Evolutionary conservation across 495 filamentous ascomycete species (phyloP), one percentile per base, ranked within the genome.

Genomic region (Xylaria bambusicola): DNA sequence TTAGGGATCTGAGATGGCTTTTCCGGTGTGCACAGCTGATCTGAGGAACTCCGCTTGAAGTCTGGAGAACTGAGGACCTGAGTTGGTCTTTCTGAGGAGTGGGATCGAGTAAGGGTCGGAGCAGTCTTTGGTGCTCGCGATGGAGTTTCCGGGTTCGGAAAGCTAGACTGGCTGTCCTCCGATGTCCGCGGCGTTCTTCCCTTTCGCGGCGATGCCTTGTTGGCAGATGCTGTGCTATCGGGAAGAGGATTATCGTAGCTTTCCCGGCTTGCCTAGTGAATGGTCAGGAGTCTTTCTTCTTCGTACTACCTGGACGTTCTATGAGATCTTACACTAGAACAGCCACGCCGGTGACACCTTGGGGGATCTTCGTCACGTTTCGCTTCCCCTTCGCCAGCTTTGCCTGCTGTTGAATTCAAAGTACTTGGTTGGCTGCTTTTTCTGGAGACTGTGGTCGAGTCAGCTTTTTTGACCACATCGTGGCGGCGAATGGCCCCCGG

Each of bases 251-350:
- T 29, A 40, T 61, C 56, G 56, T 57, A 54, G 35, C 58, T 67
- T n/a, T 67, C 64, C 33, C 62, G 62, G 51, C 56, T 67, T 15
- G 57, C 33, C 67, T 70, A 46, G 33, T 12, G 38, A 24, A 2
- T 48, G 5, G 52, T 66, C 6, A 64, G 54, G 10, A n/a, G 9
- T 45, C 10, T 41, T 21, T 21, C 18, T 10, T 57, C 24, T 17
- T 48, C 35, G 13, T 7, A 2, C 21, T 27, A 17, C 9, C n/a
- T 12, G n/a, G 3, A 36, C 17, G 23, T 13, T 27, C 9, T 21
- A 3, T 6, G 45, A 10, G 45, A 15, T 67, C 64, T 62, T 51
- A 67, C 60, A 46, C 50, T 58, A 21, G 63, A 56, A 12, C 52
- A 52, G 26, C 36, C 27, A 33, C 55, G 55, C 24, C 26, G 23